Conservation (phyloP, 2,329 filamentous ascomycete genomes). For the Beauveria asiatica region DNA sequence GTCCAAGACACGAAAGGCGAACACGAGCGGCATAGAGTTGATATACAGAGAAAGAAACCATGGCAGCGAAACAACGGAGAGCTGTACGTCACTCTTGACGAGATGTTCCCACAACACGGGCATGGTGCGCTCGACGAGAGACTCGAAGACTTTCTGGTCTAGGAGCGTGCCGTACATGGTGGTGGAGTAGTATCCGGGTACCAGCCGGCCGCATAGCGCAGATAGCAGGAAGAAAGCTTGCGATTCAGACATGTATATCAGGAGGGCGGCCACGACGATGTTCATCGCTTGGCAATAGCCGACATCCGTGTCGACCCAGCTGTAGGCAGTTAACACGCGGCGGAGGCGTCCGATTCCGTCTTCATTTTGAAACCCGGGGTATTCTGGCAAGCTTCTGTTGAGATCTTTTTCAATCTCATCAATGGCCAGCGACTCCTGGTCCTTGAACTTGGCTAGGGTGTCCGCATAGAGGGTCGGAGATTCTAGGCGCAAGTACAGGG, state of each 20-base stretch:
- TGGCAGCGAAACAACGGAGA: constrained; percentile 92
- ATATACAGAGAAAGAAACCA: constrained; percentile 99
- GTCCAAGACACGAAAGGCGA: constrained; percentile 91
- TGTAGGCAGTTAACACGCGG: constrained; percentile 90
- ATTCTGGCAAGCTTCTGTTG: constrained; percentile 92
- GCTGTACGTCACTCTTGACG: constrained; percentile 91
- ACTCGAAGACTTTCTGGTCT: constrained; percentile 96
- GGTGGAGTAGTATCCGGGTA: constrained; percentile 95
- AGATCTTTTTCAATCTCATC: constrained; percentile 99
- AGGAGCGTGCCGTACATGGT: constrained; percentile 98
- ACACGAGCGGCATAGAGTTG: constrained; percentile 98
- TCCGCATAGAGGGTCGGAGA: constrained; percentile 77
- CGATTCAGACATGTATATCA: constrained; percentile 96
- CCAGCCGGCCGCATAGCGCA: constrained; percentile 79
- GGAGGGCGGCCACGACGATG: constrained; percentile 92
- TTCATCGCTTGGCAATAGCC: constrained; percentile 99
- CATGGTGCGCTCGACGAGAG: constrained; percentile 97
- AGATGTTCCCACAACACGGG: constrained; percentile 96
- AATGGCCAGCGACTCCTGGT: constrained; percentile 85
- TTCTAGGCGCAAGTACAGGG: constrained; percentile 78
- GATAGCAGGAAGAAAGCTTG: constrained; percentile 95
- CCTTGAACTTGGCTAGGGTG: constrained; percentile 73
- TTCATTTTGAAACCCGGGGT: constrained; percentile 92
- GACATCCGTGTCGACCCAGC: constrained; percentile 91
- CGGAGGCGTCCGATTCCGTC: constrained; percentile 87